phyloP scores from a whole-genome alignment of 768 basidiomycete genomes.

The Termitomyces sp. region DNA sequence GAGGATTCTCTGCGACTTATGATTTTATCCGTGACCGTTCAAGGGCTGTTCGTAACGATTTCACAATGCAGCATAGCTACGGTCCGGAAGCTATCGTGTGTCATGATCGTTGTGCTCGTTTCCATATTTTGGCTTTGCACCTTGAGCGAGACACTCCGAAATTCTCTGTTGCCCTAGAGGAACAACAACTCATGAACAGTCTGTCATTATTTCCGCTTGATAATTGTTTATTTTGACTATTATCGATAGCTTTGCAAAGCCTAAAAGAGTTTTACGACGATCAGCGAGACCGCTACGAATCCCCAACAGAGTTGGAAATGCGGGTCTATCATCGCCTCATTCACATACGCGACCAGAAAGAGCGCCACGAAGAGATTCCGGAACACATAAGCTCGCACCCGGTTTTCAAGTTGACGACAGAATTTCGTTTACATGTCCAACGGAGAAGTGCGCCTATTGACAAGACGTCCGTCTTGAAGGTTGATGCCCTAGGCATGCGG shows the following conservation, averaged over 20 bases:
- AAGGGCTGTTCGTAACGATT: conserved; percentile 86
- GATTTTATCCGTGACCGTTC: conserved; percentile 91
- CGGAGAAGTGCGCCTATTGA: conserved; percentile 67
- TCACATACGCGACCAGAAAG: conserved; percentile 81
- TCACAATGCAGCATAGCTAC: conserved; percentile 85
- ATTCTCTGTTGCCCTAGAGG: conserved; percentile 68
- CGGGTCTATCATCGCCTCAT: conserved; percentile 90
- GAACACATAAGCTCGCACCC: conserved; percentile 61
- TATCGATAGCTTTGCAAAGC: conserved; percentile 70
- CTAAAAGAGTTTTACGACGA: conserved; percentile 94
- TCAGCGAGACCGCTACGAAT: conserved; percentile 57
- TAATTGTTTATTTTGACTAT: neutral
- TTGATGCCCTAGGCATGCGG: conserved; percentile 61
- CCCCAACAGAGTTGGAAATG: conserved; percentile 91
- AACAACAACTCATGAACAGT: conserved; percentile 92
- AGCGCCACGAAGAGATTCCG: conserved; percentile 72
- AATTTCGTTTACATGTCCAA: conserved; percentile 78
- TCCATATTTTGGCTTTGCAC: conserved; percentile 84
- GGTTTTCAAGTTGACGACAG: conserved; percentile 76
- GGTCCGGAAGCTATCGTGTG: conserved; percentile 78
- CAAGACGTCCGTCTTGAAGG: conserved; percentile 57
- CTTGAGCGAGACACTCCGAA: conserved; percentile 46
- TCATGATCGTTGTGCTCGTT: conserved; percentile 90
- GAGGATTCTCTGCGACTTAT: conserved; percentile 65
- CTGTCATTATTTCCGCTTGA: conserved; percentile 21